These are phyloP conservation scores for Nicotiana paniculata DNA, from an alignment of 257 asterid species.

Conservation along the genomic window DNA sequence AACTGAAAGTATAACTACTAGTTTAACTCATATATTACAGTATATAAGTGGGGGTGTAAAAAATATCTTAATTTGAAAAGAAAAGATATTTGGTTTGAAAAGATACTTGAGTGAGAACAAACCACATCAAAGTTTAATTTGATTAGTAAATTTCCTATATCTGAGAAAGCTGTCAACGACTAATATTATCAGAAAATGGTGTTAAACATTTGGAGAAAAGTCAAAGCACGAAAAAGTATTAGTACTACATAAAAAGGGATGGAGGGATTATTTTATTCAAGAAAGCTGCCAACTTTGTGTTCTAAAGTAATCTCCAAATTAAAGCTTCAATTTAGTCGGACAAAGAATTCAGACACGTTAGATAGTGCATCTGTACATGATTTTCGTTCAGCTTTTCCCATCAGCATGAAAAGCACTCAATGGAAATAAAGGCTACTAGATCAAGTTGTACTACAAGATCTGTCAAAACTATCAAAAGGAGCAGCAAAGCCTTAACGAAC, in stretches of 20 bases:
- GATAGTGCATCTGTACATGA: background rate
- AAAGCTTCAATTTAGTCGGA: background rate
- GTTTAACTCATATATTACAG: background rate
- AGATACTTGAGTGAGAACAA: background rate
- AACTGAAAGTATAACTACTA: no score
- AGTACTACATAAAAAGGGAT: background rate
- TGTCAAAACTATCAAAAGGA: background rate
- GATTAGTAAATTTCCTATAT: no score
- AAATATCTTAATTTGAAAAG: background rate
- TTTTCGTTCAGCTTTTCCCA: background rate
- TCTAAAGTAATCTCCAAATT: background rate
- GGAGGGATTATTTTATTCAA: background rate
- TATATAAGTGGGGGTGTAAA: background rate
- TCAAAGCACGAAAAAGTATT: background rate
- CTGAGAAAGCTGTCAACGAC: background rate
- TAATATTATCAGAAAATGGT: background rate
- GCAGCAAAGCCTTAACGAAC: background rate
- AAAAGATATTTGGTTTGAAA: background rate
- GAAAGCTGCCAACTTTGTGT: background rate
- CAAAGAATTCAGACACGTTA: background rate
- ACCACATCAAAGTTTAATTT: no score
- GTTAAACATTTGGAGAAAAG: background rate
- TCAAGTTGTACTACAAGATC: background rate
- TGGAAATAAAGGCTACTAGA: background rate
- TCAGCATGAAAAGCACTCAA: background rate